Evolutionary conservation across 1,139 yeast species (phyloP).

Genomic region (Pichia sp.): DNA sequence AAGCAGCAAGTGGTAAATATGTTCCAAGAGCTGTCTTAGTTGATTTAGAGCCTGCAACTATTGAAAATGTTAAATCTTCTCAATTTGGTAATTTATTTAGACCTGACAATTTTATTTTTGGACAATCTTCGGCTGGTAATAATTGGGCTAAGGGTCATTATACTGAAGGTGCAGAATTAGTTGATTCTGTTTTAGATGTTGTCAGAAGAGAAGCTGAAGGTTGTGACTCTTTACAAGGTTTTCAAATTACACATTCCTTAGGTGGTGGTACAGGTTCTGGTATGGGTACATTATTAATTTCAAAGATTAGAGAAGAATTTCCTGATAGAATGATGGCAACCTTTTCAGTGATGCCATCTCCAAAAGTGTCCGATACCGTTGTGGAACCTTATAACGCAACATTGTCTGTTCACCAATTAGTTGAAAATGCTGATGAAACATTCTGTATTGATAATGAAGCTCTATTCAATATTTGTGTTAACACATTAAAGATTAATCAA

Average conservation of each 20-base stretch:
- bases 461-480: constrained; percentile 79
- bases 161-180: constrained; percentile 92
- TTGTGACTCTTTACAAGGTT: constrained; percentile 88
- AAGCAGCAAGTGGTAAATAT: constrained; percentile 76
- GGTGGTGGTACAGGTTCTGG: constrained; percentile 99
- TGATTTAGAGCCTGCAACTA: constrained; percentile 90
- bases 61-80: constrained; percentile 75
- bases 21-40: constrained; percentile 92
- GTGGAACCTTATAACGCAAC: constrained; percentile 94
- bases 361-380: constrained; percentile 86
- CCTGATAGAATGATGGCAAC: constrained; percentile 97
- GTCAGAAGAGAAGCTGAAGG: constrained; percentile 92
- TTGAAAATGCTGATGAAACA: constrained; percentile 85
- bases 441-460: constrained; percentile 95
- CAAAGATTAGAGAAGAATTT: constrained; percentile 79
- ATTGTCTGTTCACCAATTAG: constrained; percentile 84
- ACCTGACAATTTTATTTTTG: constrained; percentile 85
- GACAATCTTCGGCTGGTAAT: constrained; percentile 89
- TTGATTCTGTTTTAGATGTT: constrained; percentile 81
- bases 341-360: constrained; percentile 87
- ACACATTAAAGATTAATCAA: constrained; percentile 70
- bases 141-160: constrained; percentile 97
- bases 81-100: constrained; percentile 77
- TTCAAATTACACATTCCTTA: constrained; percentile 86
- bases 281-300: constrained; percentile 80